These are phyloP conservation scores for Sphaerulina vaccinii DNA, from an alignment of 2,329 filamentous ascomycete species.

Conservation along the genomic window DNA sequence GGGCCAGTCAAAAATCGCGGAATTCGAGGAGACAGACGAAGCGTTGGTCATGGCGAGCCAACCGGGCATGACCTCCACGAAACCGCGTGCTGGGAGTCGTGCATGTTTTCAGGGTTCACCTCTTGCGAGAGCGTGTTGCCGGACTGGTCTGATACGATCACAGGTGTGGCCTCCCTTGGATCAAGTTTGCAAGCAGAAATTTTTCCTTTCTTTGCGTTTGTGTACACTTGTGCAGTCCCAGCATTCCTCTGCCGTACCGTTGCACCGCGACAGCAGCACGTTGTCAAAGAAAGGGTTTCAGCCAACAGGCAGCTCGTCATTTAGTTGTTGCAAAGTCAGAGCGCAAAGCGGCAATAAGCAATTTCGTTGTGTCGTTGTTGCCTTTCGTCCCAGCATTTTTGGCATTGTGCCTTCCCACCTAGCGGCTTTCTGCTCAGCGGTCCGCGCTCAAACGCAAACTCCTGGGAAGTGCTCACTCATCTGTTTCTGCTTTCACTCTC, in stretches of 20 bases:
- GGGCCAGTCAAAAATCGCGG: neutral
- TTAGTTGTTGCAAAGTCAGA: too few relatives aligned
- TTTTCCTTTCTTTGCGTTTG: neutral
- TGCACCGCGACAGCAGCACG: neutral
- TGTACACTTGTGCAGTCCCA: neutral
- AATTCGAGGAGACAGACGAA: neutral
- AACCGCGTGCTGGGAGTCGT: conserved; percentile 1
- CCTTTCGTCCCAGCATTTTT: too few relatives aligned
- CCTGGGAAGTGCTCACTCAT: neutral
- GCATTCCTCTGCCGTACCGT: neutral
- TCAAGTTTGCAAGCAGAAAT: neutral
- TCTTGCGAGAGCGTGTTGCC: conserved; percentile 1
- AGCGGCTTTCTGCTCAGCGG: neutral
- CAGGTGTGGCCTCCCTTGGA: too few relatives aligned
- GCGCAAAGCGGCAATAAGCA: too few relatives aligned
- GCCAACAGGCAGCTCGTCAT: neutral
- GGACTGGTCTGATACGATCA: too few relatives aligned
- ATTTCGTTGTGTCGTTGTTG: too few relatives aligned
- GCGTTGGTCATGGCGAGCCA: conserved; percentile 7
- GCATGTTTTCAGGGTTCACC: conserved; percentile 1
- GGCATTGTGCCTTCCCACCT: neutral
- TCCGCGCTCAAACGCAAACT: neutral
- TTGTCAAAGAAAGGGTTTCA: neutral
- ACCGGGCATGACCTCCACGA: neutral
- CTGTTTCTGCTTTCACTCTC: conserved; percentile 1